Conservation (phyloP, 176 grass and related monocot genomes). For the Phoenix roebelenii region DNA sequence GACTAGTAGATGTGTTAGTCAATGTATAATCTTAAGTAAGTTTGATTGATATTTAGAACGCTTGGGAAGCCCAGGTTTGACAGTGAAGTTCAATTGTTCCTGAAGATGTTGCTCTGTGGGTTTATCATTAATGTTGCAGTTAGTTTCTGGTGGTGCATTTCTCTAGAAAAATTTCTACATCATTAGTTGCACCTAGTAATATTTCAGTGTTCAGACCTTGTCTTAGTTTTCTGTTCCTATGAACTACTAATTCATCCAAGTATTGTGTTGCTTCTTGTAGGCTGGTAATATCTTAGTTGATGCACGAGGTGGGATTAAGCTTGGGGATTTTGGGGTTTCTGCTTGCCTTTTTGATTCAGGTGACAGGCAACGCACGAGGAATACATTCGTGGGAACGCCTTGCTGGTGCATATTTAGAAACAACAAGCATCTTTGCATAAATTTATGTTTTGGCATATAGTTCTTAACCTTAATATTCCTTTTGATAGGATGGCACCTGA, state of each 20-base stretch:
- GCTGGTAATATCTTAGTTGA: constrained; percentile 97
- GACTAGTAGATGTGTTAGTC: no score
- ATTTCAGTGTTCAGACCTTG: no score
- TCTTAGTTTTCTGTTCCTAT: background rate
- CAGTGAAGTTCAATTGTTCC: no score
- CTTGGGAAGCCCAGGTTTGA: no score
- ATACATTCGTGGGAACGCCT: constrained; percentile 94
- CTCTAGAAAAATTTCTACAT: no score
- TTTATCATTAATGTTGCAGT: no score
- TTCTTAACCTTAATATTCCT: no score
- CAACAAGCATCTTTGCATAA: background rate
- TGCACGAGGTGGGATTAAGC: constrained; percentile 68
- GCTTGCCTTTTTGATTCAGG: constrained; percentile 94
- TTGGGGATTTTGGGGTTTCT: constrained; percentile 95
- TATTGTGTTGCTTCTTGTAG: constrained; percentile 23
- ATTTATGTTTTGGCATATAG: background rate
- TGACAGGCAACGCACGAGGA: constrained; percentile 76
- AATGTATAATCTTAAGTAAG: no score
- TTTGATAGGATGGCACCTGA: constrained; percentile 87
- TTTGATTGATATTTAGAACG: no score
- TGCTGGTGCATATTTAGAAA: constrained; percentile 52
- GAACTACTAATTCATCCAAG: background rate
- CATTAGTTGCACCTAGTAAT: no score
- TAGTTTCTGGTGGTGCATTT: no score
- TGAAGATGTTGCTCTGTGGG: no score